Percentiles rank a stretch among this genome's conserved stretches.
These are phyloP conservation scores for Ustilago cynodontis DNA, from an alignment of 1,284 basidiomycete species.

Conservation along the genomic window DNA sequence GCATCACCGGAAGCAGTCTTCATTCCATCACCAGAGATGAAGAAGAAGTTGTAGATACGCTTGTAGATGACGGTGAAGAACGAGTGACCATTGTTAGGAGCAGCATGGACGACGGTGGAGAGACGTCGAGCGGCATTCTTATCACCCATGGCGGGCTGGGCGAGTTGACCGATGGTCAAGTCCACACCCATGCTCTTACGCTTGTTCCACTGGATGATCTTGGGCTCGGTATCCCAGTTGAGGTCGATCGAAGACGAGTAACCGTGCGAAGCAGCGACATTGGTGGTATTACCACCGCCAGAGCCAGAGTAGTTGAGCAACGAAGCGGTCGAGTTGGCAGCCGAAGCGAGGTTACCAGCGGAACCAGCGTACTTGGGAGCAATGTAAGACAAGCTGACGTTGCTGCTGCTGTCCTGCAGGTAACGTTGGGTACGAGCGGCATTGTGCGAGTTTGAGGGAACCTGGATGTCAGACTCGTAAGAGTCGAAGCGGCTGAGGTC, in stretches of 20 bases:
- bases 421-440: slow-evolving; percentile 45
- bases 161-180: slow-evolving; percentile 49
- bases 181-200: slow-evolving; percentile 44
- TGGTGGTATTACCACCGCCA: slow-evolving; percentile 23
- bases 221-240: slow-evolving; percentile 44
- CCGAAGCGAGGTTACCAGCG: slow-evolving; percentile 18
- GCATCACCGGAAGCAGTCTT: slow-evolving; percentile 49
- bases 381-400: slow-evolving; percentile 46
- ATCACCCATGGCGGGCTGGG: slow-evolving; percentile 54
- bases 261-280: slow-evolving; percentile 30
- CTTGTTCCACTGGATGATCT: slow-evolving; percentile 58
- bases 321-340: slow-evolving; percentile 33
- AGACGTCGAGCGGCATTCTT: slow-evolving; percentile 47
- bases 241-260: slow-evolving; percentile 39
- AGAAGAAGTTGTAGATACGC: slow-evolving; percentile 42
- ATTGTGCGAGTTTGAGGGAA: slow-evolving; percentile 40
- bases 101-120: slow-evolving; percentile 32
- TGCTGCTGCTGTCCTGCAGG: slow-evolving; percentile 47
- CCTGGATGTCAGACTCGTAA: slow-evolving; percentile 42
- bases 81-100: slow-evolving; percentile 42
- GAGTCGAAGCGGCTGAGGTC: slow-evolving; percentile 37
- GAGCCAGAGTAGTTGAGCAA: slow-evolving; percentile 41
- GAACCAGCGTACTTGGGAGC: slow-evolving; percentile 41
- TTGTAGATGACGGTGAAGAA: slow-evolving; percentile 45
- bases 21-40: slow-evolving; percentile 43